These are phyloP conservation scores for Globisporangium ultimum DNA, from an alignment of 352 stramenopile genomes.

Conservation along the genomic window DNA sequence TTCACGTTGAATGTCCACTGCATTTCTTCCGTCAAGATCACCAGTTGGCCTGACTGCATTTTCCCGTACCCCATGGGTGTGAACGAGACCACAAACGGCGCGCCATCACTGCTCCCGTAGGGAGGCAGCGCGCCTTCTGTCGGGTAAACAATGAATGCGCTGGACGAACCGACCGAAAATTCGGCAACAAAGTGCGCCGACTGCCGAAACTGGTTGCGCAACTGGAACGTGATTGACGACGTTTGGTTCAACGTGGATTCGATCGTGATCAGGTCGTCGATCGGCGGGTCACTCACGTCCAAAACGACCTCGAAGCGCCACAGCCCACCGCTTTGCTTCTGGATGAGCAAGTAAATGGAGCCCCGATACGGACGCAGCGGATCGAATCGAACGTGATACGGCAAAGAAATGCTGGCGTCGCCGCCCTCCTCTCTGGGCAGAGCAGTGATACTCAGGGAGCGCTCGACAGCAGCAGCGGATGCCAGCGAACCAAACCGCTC, in stretches of 20 bases:
- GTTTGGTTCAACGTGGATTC: constrained; percentile 86
- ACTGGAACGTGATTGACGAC: constrained; percentile 79
- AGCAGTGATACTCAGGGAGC: constrained; percentile 42
- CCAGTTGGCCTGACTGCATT: constrained; percentile 82
- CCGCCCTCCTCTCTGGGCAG: constrained; percentile 9
- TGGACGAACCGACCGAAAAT: constrained; percentile 84
- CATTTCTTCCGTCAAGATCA: constrained; percentile 89
- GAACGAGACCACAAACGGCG: constrained; percentile 87
- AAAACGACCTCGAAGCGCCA: constrained; percentile 88
- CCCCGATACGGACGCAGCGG: constrained; percentile 84
- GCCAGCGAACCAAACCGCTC: constrained; percentile 55
- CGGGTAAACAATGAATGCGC: constrained; percentile 88
- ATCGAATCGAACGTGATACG: constrained; percentile 76
- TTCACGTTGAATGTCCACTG: constrained; percentile 93
- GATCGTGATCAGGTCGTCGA: constrained; percentile 88
- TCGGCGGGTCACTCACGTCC: constrained; percentile 69
- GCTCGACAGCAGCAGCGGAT: constrained; percentile 39
- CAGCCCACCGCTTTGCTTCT: constrained; percentile 71
- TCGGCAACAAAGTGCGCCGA: constrained; percentile 75
- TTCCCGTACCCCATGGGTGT: constrained; percentile 91
- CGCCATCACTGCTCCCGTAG: constrained; percentile 66
- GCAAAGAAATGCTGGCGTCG: constrained; percentile 23
- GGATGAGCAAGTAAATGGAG: constrained; percentile 68
- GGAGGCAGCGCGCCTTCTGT: constrained; percentile 66
- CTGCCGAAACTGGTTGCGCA: constrained; percentile 87